Evolutionary conservation across 345 rosid species (phyloP).

Genomic region (Stellera chamaejasme): DNA sequence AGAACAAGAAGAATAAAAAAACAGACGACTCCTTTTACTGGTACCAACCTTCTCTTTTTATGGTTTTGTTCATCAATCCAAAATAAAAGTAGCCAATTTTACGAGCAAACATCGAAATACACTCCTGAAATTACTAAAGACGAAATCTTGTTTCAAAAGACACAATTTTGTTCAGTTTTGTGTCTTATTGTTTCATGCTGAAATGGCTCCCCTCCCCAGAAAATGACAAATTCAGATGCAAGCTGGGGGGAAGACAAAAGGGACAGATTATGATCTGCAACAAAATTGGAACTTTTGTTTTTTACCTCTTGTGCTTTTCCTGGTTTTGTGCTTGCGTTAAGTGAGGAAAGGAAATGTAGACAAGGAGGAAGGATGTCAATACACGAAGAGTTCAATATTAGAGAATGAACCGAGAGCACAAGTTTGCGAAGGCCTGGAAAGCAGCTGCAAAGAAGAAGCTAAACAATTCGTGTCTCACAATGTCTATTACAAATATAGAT

Average conservation of each 20-base stretch:
- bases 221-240: constrained; percentile 1
- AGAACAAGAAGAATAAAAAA: too few relatives aligned
- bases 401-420: constrained; percentile 30
- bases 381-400: background rate
- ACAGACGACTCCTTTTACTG: too few relatives aligned
- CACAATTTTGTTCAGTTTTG: background rate
- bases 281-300: too few relatives aligned
- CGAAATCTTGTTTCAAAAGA: background rate
- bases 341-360: constrained; percentile 7
- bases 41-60: too few relatives aligned
- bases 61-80: too few relatives aligned
- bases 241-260: background rate
- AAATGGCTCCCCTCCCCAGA: constrained; percentile 7
- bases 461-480: constrained; percentile 26
- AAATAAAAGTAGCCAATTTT: background rate
- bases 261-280: too few relatives aligned
- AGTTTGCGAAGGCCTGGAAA: constrained; percentile 32
- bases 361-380: constrained; percentile 13
- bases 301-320: background rate
- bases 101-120: background rate
- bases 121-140: background rate
- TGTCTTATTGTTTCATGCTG: background rate
- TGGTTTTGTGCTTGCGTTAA: constrained; percentile 11
- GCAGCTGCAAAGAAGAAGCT: constrained; percentile 31
- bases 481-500: constrained; percentile 80